Evolutionary conservation across 371 early-diverging fungal genomes (phyloP).

Genomic region (Apophysomyces variabilis): DNA sequence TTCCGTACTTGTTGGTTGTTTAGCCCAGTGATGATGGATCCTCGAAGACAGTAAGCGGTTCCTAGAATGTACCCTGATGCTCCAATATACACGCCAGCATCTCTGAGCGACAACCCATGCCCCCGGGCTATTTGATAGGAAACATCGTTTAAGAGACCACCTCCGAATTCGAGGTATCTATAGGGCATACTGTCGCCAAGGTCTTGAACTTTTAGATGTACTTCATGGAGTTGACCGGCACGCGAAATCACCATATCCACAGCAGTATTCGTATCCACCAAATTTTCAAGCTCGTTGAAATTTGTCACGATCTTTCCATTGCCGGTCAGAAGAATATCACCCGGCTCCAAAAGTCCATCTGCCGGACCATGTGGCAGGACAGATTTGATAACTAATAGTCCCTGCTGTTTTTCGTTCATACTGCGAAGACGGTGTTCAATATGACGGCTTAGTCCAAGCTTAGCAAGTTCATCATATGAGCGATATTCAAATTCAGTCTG

Average conservation of each 20-base stretch:
- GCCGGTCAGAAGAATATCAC: constrained; percentile 72
- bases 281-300: constrained; percentile 70
- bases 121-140: constrained; percentile 87
- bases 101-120: constrained; percentile 68
- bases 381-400: constrained; percentile 73
- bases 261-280: constrained; percentile 59
- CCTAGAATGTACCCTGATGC: constrained; percentile 73
- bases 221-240: constrained; percentile 57
- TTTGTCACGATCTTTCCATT: constrained; percentile 63
- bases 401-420: constrained; percentile 59
- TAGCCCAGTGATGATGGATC: constrained; percentile 67
- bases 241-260: constrained; percentile 79
- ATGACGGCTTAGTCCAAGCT: constrained; percentile 57
- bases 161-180: constrained; percentile 84
- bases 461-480: constrained; percentile 63
- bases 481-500: constrained; percentile 72
- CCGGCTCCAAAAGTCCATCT: constrained; percentile 63
- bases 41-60: constrained; percentile 61
- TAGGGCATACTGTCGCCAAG: constrained; percentile 77
- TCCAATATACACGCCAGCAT: constrained; percentile 83
- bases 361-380: constrained; percentile 79
- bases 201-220: constrained; percentile 72
- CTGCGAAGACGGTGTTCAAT: constrained; percentile 68
- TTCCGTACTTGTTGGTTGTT: constrained; percentile 74
- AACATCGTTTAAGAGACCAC: constrained; percentile 80